Evolutionary conservation across 768 basidiomycete genomes (phyloP), one percentile per base, ranked within the genome.

Genomic region (Trichaptum fuscoviolaceum): DNA sequence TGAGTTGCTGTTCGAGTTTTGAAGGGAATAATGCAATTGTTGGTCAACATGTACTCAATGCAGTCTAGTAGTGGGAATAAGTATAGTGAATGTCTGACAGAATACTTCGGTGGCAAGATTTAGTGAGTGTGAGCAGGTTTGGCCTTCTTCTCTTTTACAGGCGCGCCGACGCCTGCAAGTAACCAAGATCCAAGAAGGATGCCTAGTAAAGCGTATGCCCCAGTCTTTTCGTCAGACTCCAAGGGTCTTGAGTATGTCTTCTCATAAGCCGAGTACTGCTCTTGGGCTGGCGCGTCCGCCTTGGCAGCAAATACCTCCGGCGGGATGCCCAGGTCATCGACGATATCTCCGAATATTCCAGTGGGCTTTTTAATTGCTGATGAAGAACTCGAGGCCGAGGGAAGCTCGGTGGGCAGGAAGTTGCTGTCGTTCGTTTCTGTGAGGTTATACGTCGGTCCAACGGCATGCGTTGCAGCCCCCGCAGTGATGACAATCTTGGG

Each of bases 401-500:
- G 59, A 9, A 61, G 30, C 59, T 61, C 59, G 42, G 42, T 52
- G 80, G 58, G 65, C 73, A 75, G 64, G 80, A 67, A 62, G 73
- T 72, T 58, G 61, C 73, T 58, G 64, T 62, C 61, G 20, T 60
- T 65, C 36, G 67, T 18, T 7, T 70, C 62, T 5, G 70, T 69
- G 20, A 81, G 73, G 57, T 77, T 81, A 64, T 84, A 73, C 6
- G 77, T 77, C 30, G 85, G 84, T 4, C 82, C 84, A 26, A 81
- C 85, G 66, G 76, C 81, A 68, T 84, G 83, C 8, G 82, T 83
- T 24, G 75, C 75, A 1, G 80, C 76, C 1, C 82, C 82, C 10
- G 82, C 77, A 52, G 86, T 79, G 62, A 85, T 80, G 52, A 84
- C 74, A 65, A 88, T 75, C 72, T 85, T 85, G 58, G 84, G 85